phyloP scores from a whole-genome alignment of 768 basidiomycete species.

The Collybia sp. region DNA sequence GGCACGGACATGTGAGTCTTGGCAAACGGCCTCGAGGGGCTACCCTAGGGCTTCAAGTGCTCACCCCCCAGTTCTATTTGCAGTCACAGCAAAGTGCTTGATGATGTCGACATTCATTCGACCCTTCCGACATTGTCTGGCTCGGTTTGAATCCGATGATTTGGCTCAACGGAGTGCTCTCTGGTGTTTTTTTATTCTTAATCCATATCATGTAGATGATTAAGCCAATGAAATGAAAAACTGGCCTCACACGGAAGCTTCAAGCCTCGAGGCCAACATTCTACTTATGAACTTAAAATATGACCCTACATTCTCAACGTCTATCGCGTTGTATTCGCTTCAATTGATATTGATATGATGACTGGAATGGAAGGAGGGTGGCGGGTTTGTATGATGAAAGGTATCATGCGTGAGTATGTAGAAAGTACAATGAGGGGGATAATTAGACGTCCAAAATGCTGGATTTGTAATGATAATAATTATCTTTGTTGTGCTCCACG shows the following conservation, averaged over 20 bases:
- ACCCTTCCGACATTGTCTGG: too few relatives aligned
- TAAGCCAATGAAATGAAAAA: too few relatives aligned
- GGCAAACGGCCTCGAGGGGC: too few relatives aligned
- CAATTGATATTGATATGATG: background rate
- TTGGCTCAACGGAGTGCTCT: too few relatives aligned
- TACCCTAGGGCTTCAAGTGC: too few relatives aligned
- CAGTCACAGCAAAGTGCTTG: too few relatives aligned
- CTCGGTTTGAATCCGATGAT: too few relatives aligned
- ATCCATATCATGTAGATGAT: background rate
- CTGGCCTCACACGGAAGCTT: background rate
- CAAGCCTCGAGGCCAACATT: background rate
- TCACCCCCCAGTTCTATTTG: too few relatives aligned
- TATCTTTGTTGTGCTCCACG: slow-evolving; percentile 5
- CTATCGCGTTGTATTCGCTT: background rate
- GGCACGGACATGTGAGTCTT: too few relatives aligned
- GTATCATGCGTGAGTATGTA: slow-evolving; percentile 19
- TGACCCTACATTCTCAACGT: background rate
- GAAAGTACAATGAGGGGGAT: slow-evolving; percentile 15
- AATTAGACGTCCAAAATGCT: slow-evolving; percentile 15
- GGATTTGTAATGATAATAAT: slow-evolving; percentile 10
- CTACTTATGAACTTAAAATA: background rate
- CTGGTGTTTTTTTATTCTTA: background rate
- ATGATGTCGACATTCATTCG: too few relatives aligned
- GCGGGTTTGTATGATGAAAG: slow-evolving; percentile 3
- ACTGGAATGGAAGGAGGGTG: background rate